Evolutionary conservation across 768 basidiomycete genomes (phyloP).

Genomic region (Kwoniella sp.): DNA sequence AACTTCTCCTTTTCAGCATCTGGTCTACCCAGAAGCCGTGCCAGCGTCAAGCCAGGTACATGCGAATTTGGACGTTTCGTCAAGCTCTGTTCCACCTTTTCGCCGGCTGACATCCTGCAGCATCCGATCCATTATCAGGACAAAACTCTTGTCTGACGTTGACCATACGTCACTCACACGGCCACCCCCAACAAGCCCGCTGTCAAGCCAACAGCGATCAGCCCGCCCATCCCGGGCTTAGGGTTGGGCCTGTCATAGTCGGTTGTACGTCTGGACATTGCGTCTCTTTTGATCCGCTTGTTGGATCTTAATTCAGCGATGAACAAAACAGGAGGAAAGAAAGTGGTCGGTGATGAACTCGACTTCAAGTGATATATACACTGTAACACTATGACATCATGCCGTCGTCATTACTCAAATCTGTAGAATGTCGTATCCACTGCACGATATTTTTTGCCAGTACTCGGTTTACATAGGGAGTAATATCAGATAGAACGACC

Average conservation of each 20-base stretch:
- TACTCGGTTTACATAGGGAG: too few relatives aligned
- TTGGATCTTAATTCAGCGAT: too few relatives aligned
- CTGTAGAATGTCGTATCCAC: too few relatives aligned
- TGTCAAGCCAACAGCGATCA: slow-evolving; percentile 7
- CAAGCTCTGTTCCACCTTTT: slow-evolving; percentile 27
- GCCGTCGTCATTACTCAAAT: too few relatives aligned
- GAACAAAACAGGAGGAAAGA: too few relatives aligned
- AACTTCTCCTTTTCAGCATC: slow-evolving; percentile 23
- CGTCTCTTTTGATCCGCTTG: neutral
- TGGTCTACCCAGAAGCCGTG: slow-evolving; percentile 15
- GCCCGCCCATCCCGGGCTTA: slow-evolving; percentile 3
- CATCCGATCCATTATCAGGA: neutral
- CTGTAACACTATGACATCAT: too few relatives aligned
- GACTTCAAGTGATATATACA: too few relatives aligned
- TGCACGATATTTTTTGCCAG: too few relatives aligned
- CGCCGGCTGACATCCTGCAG: slow-evolving; percentile 25
- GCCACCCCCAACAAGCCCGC: slow-evolving; percentile 11
- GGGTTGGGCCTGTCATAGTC: slow-evolving; percentile 16
- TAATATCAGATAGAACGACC: too few relatives aligned
- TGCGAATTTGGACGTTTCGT: slow-evolving; percentile 26
- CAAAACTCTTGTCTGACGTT: too few relatives aligned
- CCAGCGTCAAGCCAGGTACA: slow-evolving; percentile 24
- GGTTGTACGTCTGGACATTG: slow-evolving; percentile 14
- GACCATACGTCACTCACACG: slow-evolving; percentile 1
- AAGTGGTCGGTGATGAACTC: too few relatives aligned